Base-by-base conservation (phyloP, 768 basidiomycete species). In the Guyanaporus albipodus region DNA sequence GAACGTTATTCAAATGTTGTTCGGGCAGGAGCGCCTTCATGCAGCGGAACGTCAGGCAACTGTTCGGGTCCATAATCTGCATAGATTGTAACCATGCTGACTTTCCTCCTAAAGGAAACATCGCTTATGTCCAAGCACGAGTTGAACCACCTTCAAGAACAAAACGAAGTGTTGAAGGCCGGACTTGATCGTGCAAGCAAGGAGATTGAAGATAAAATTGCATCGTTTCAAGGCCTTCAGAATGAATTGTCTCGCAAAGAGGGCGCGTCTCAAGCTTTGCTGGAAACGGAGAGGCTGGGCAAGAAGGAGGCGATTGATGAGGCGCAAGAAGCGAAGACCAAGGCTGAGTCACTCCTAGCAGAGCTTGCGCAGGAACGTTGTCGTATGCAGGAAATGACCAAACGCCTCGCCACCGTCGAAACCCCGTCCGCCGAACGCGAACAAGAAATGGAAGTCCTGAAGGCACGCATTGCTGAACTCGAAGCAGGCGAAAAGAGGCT, bases 401-500 rank as follows among this genome's bases (percentile, higher is more conserved):
- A 51, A 33, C 62, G 53, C 42, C 49, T 66, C 17, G 38, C 57
- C 34, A 42, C 49, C 23, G 57, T 52, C 35, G 63, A 67, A 42
- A 42, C 46, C 4, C 53, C 59, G 8, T 49, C 53, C 21, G 29
- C 52, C 19, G 61, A 63, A 50, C 57, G 58, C 23, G 62, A 60
- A 23, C 59, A 60, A 47, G 71, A 72, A 33, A 49, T 54, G 28
- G 55, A 39, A 15, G 34, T 31, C 4, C 34, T 59, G 42, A 51
- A 55, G 24, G 36, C 15, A 18, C 67, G 62, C 39, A 38, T 66
- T 18, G 11, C 38, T 29, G 55, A 67, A 46, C 39, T 67, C 32
- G 56, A 68, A 59, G 57, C 51, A 53, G 26, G 54, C 50, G 48
- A 67, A 60, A 50, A 48, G 61, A 45, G 58, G 65, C 44, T 60